Evolutionary conservation across 306 rosid species (phyloP).

Genomic region (Morella rubra): DNA sequence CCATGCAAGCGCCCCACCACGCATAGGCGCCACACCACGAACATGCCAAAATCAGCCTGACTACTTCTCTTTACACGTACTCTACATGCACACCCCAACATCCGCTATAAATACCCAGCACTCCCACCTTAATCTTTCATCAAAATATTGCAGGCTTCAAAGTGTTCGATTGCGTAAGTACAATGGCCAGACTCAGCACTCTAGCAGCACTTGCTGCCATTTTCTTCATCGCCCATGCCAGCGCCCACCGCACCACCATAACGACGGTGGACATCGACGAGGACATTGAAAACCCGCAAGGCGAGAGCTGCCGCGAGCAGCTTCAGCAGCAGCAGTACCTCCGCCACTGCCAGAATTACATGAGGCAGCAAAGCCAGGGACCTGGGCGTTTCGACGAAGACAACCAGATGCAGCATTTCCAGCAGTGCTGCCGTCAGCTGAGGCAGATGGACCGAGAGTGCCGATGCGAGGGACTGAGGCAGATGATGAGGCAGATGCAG

Average conservation of each 20-base stretch:
- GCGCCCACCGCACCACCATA: not conserved
- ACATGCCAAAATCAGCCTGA: not conserved
- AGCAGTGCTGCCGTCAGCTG: not conserved
- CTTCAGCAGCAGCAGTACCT: not conserved
- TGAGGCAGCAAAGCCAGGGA: not conserved
- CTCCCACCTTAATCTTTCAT: not conserved
- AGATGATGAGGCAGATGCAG: not conserved
- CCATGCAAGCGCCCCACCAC: not conserved
- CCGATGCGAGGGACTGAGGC: not conserved
- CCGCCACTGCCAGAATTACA: not conserved
- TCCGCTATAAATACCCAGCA: not conserved
- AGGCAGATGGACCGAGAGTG: not conserved
- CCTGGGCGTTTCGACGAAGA: not conserved
- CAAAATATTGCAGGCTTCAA: not conserved
- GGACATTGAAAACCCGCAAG: no score
- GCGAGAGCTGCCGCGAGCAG: not conserved
- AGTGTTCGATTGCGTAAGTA: not conserved
- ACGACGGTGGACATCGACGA: not conserved
- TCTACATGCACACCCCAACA: conserved; percentile 14
- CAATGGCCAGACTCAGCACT: not conserved
- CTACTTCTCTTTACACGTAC: conserved; percentile 10
- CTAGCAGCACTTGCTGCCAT: not conserved
- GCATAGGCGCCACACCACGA: not conserved
- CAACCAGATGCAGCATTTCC: conserved; percentile 2
- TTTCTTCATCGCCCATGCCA: not conserved